Evolutionary conservation across 2,329 filamentous ascomycete genomes (phyloP), one percentile per base, ranked within the genome.

Genomic region (Pseudogymnoascus sp.): DNA sequence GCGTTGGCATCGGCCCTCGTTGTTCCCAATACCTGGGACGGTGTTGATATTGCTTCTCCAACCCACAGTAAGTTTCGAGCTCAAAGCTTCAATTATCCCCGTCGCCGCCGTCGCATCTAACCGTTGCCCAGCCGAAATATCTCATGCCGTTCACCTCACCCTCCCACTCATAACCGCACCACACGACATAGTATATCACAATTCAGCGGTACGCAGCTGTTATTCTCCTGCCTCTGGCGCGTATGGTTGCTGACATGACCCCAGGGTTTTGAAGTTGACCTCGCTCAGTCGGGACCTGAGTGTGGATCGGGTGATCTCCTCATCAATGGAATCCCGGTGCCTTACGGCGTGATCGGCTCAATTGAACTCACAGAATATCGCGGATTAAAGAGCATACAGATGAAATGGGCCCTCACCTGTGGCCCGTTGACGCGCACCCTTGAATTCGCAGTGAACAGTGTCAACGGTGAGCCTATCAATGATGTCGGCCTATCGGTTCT

Each of bases 1-100:
- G 28, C 50, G 50, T 35, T 56, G 50, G 50, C 50, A 56, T 56
- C 50, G n/a, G 50, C 50, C 28, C 50, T 56, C 50, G 50, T 56
- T 33, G 50, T 35, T 33, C 50, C 50, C 11, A 56, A 56, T 56
- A 56, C 50, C 50, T 56, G 50, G 50, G 50, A 56, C 16, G 26
- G 28, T 35, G 28, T 33, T 56, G n/a, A 22, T 56, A 19, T 56
- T 33, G 16, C 11, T 11, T 33, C 50, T 33, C 2, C 50, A 56
- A 33, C 26, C 6, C 50, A 35, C 10, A 22, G 50, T 56, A 14
- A 14, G 50, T 56, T 56, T 56, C 16, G n/a, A 22, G 28, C 50
- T 22, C 16, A 26, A 12, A 16, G 11, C 28, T 33, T 56, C 11
- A 56, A 4, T 56, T 56, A 4, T 56, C 16, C 7, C 24, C 4